Evolutionary conservation across 73 alveolate genomes (phyloP), one percentile per base, ranked within the genome.

Genomic region (Paramecium sonneborni): DNA sequence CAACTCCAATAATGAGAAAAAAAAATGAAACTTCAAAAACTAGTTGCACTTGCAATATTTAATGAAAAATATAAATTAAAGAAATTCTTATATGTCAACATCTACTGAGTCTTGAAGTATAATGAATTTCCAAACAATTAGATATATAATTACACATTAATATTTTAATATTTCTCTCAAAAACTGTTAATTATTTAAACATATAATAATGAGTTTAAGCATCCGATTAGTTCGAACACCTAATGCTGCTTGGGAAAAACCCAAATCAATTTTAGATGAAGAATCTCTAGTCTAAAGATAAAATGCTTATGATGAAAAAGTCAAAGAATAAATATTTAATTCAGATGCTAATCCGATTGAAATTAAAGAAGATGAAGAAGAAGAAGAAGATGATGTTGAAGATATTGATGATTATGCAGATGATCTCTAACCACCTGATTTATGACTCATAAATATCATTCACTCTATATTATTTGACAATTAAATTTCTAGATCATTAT

Each of bases 221-320:
- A 24, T 79, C 2, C 8, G 55, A 44, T 24, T 79, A 21, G 52
- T 79, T 0, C 15, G 28, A 20, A 41, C 89, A 6, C 74, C 90
- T 4, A 79, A 79, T 41, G 90, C 90, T 15, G 90, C 90, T 23
- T 79, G 76, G 90, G 76, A 79, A 43, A 79, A 79, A 79, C 76
- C 90, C 3, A 79, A 43, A 20, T 30, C 9, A 23, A 39, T 79
- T 21, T 18, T 79, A 24, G 90, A 43, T 79, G 90, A 79, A 43
- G 90, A 79, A 44, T 38, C 52, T 2, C 20, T 79, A 11, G 18
- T 43, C 11, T 23, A 43, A 43, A 79, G 90, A 79, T 32, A 79
- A 44, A 32, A 11, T 3, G 90, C 76, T 0, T 79, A 43, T 79
- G 90, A 79, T 11, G 90, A 79, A 56, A 79, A 79, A 79, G 32